Conservation (phyloP, 306 rosid genomes). For the Casuarina glauca region DNA sequence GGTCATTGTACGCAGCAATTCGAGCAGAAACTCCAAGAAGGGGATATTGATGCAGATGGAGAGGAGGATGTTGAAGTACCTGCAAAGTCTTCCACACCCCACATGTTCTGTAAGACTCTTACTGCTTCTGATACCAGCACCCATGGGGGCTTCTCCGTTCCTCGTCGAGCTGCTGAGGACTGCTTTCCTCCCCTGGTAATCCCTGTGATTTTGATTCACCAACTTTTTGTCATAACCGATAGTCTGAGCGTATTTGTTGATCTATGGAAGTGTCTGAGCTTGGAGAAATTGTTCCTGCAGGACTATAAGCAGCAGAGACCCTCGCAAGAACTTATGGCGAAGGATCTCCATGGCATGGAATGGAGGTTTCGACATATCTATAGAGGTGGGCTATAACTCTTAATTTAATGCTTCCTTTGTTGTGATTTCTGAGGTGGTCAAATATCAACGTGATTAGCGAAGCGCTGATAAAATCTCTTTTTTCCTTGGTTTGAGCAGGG, state of each 20-base stretch:
- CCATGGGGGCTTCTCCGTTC: conserved; percentile 98
- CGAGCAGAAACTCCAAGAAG: conserved; percentile 52
- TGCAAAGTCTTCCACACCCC: conserved; percentile 82
- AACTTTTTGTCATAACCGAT: not conserved
- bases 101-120: conserved; percentile 99
- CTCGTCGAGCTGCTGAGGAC: conserved; percentile 99
- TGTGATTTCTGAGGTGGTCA: not conserved
- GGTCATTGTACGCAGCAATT: conserved; percentile 44
- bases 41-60: conserved; percentile 53
- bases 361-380: conserved; percentile 97
- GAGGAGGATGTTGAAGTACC: conserved; percentile 65
- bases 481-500: conserved; percentile 50
- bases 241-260: not conserved
- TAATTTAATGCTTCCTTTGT: not conserved
- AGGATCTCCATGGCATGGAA: conserved; percentile 88
- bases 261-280: not conserved
- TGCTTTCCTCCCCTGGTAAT: conserved; percentile 97
- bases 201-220: not conserved
- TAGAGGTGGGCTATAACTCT: conserved; percentile 52
- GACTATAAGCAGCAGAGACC: conserved; percentile 94
- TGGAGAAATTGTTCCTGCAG: conserved; percentile 37
- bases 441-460: not conserved
- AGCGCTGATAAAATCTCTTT: not conserved
- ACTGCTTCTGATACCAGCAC: conserved; percentile 99
- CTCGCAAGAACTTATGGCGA: conserved; percentile 95